Base-by-base conservation (phyloP, 768 basidiomycete genomes). In the Tricholoma matsutake region DNA sequence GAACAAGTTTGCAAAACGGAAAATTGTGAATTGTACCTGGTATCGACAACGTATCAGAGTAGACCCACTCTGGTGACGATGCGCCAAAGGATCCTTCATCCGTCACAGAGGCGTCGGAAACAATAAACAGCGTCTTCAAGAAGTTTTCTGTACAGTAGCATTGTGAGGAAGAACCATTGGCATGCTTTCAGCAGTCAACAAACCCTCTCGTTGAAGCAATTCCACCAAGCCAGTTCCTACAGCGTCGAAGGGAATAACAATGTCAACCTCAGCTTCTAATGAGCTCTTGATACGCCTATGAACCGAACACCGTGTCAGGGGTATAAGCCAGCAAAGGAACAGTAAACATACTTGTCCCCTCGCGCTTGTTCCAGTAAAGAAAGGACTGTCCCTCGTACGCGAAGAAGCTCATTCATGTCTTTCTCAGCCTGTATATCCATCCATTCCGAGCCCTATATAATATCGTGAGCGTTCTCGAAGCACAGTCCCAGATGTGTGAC, bases 111-210 rank as follows among this genome's bases (percentile, higher is more conserved):
- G 83, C 89, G 57, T 91, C 81, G 1, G 94, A 95, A 1, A 92
- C 89, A 56, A 92, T 91, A 73, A 93, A 94, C 5, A 96, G 76
- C 0, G 85, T 87, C 67, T 86, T 86, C 25, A 96, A 73, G 60
- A 86, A 80, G 16, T 73, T 68, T 68, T 83, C 93, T 92, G 67
- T n/a, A 18, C 22, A n/a, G 16, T 37, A 34, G 18, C 43, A 55
- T 56, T 11, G 37, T 31, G 31, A 22, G 28, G n/a, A 22, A 16
- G 8, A 31, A 5, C 29, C 18, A 8, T n/a, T n/a, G 28, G 29
- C 51, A 53, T 18, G 31, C 18, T 18, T 32, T 29, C 8, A 53
- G n/a, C 2, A 25, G 28, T 62, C 52, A 56, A 70, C 79, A 72
- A 71, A 75, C 85, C 83, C 69, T 81, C 79, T 22, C 81, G 71